Conservation (phyloP, 2,329 filamentous ascomycete genomes). For the Fusarium musae region DNA sequence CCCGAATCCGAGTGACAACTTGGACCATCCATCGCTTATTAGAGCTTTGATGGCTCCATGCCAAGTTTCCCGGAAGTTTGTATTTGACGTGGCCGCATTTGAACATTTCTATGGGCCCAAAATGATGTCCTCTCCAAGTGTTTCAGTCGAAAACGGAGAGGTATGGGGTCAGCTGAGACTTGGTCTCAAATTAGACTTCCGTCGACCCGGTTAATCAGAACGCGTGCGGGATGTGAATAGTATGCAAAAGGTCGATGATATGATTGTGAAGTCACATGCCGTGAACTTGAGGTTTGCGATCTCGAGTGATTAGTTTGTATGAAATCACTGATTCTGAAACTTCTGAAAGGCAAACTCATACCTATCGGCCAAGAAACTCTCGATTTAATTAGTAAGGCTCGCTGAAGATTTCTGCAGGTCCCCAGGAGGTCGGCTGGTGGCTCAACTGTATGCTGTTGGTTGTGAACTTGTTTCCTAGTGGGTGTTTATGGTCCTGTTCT, state of each 20-base stretch:
- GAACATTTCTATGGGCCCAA: neutral
- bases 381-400: neutral
- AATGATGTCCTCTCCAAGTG: neutral
- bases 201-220: neutral
- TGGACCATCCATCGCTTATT: neutral
- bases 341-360: neutral
- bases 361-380: neutral
- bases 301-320: neutral
- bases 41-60: neutral
- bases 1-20: neutral
- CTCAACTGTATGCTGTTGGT: neutral
- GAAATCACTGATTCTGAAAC: neutral
- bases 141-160: slow-evolving; percentile 10
- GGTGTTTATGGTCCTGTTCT: neutral
- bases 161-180: slow-evolving; percentile 5
- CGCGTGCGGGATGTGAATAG: neutral
- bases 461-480: neutral
- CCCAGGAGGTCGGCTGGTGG: neutral
- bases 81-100: neutral
- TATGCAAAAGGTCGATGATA: neutral
- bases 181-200: neutral
- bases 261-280: neutral
- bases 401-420: neutral
- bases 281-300: neutral
- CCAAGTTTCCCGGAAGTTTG: neutral